Base-by-base conservation (phyloP, 2,329 filamentous ascomycete genomes). In the Fusarium armeniacum region DNA sequence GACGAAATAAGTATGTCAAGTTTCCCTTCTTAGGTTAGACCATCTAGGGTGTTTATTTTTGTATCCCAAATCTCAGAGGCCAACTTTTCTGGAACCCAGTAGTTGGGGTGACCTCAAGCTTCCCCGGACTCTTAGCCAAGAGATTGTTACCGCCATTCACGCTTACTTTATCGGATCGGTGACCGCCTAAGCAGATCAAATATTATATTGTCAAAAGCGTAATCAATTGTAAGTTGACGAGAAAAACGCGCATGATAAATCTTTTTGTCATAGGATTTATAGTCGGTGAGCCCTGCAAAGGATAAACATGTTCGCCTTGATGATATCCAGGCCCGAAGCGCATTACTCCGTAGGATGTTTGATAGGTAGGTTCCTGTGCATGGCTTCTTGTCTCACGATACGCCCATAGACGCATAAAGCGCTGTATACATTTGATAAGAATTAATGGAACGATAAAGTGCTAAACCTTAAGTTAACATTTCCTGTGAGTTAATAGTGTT, bases 81-180 rank as follows among this genome's bases (percentile, higher is more conserved):
- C 26, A 28, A 28, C 26, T 28, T 28, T 28, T 10, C 6, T 28
- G 20, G 26, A 28, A 28, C 26, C 26, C 26, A 28, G 26, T 28
- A 28, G 26, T 20, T 20, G 35, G 38, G 52, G n/a, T 22, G 49
- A 24, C 33, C n/a, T 52, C 24, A 50, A 45, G 22, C 38, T 58
- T 43, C 49, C 35, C 36, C 35, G 6, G 49, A 41, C 32, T 52
- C 41, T 41, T 11, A 40, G 30, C 24, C 35, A 26, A 26, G 26
- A 40, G n/a, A 52, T n/a, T n/a, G 28, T 18, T 28, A 9, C 10
- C n/a, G 22, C 24, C 18, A 38, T 28, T 6, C 33, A n/a, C 13
- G 33, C 35, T 51, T 9, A 40, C 26, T 20, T 30, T 30, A 8
- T 45, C 26, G 30, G 13, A 30, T 30, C 18, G 6, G 15, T 18